Evolutionary conservation across 2,329 filamentous ascomycete species (phyloP), one percentile per base, ranked within the genome.

Genomic region (Hypoxylon sp.): DNA sequence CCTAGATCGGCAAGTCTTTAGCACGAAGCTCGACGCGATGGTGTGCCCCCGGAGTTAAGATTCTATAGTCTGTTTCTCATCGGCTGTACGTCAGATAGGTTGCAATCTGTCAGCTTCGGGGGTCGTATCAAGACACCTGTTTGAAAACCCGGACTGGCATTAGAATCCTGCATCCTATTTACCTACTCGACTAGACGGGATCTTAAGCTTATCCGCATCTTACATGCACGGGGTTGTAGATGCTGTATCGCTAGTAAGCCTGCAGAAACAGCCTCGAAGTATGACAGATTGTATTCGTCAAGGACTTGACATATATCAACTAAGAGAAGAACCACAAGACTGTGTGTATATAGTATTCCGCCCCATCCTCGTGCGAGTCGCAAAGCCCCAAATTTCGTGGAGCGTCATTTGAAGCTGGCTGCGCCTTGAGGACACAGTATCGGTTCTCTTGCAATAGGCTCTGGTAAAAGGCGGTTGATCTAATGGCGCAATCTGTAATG

Each of bases 131-230:
- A 57, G 39, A 64, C 46, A 64, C 34, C 54, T 64, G 41, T 57
- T 46, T 51, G 54, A 54, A 65, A 56, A 55, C 29, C 39, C 34
- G 52, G 53, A 34, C 52, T 11, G 48, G 60, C 56, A 63, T 66
- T 48, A 6, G 16, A 53, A 69, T 69, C 67, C 67, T 65, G 46
- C 61, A 63, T 65, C 64, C 55, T 60, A 51, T 52, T 23, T 19
- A 48, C n/a, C n/a, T n/a, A n/a, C 14, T 30, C 5, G 30, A 43
- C 21, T 52, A 12, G 39, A 50, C 43, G n/a, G 47, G 59, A 56
- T 48, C 59, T 51, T 56, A 54, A 63, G 51, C 25, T 52, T 62
- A 61, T 43, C 48, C 53, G 46, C 43, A 63, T 48, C 25, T 52
- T 19, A 43, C 47, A 46, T 53, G 19, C 3, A 34, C 53, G 48